Base-by-base conservation (phyloP, 805 yeast genomes). In the Hanseniaspora jakobsenii region DNA sequence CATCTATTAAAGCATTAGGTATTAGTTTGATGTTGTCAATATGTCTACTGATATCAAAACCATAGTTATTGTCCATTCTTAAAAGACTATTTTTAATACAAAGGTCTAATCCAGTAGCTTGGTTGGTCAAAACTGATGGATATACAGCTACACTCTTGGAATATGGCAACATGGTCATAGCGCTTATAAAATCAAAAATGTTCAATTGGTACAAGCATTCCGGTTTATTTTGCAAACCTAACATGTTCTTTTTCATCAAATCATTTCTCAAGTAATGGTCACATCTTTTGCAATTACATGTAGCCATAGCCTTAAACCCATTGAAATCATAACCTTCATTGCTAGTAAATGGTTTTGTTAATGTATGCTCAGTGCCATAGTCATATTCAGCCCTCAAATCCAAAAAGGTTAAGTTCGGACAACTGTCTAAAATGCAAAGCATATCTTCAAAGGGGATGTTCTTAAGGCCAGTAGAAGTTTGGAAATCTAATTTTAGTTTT, bases 111-210 rank as follows among this genome's bases (percentile, higher is more conserved):
- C 35, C 26, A 17, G 34, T 35, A 6, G 37, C 27, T 35, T 42
- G 46, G n/a, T 42, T 42, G 7, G 71, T 66, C 38, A 65, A 57
- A 3, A 66, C 70, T 32, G 66, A 58, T 21, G 71, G 71, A 48
- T 62, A 66, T 36, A 52, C 54, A 49, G 66, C 71, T 36, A 66
- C 63, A 1, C 70, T 69, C 45, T 66, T 66, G 1, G 70, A 65
- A 44, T 66, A 66, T 2, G 71, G 71, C 30, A 63, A 51, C 21
- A 66, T 45, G 18, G 62, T 60, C 8, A 63, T 51, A 28, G 55
- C 52, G 34, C 61, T 53, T 54, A 66, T 61, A 53, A 59, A 61
- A 10, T 60, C 59, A 45, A 61, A 65, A 32, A 61, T 61, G 48
- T 65, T 66, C 38, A 64, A 58, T 6, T 59, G 57, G 0, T 60